Percentiles rank a stretch among this genome's conserved stretches.
These are phyloP conservation scores for Asterella californica DNA, from an alignment of 225 moss, liverwort and hornwort genomes.

Conservation along the genomic window DNA sequence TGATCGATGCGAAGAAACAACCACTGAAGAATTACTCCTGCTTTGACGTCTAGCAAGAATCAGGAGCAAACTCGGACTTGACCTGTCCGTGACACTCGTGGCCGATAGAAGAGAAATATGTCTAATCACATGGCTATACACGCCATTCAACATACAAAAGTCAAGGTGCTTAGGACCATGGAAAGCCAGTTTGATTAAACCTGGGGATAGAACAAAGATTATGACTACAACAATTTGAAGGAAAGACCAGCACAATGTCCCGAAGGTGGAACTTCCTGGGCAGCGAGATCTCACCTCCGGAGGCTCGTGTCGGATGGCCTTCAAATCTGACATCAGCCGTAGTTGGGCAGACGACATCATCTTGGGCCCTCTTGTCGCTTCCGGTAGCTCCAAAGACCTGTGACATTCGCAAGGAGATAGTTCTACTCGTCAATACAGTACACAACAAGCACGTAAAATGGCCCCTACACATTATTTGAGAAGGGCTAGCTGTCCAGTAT, in stretches of 20 bases:
- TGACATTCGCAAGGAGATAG: neutral
- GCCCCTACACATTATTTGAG: neutral
- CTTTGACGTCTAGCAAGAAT: no score
- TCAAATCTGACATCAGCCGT: slow-evolving; percentile 54
- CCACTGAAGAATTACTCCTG: no score
- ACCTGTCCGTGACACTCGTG: no score
- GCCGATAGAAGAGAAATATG: no score
- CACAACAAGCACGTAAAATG: neutral
- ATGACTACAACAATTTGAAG: neutral
- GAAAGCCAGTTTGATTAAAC: neutral
- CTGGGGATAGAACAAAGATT: neutral
- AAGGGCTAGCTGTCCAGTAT: neutral
- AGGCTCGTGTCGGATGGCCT: slow-evolving; percentile 55
- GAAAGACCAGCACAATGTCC: neutral
- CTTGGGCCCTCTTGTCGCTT: slow-evolving; percentile 9
- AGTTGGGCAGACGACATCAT: slow-evolving; percentile 63
- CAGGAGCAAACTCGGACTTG: no score
- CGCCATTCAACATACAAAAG: neutral
- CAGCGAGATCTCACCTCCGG: slow-evolving; percentile 37
- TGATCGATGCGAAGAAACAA: no score
- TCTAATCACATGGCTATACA: no score
- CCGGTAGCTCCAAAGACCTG: neutral
- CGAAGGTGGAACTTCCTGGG: neutral
- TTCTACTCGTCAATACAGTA: neutral
- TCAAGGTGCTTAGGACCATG: neutral